Base-by-base conservation (phyloP, 768 basidiomycete genomes). In the Auricularia auricula-judae region DNA sequence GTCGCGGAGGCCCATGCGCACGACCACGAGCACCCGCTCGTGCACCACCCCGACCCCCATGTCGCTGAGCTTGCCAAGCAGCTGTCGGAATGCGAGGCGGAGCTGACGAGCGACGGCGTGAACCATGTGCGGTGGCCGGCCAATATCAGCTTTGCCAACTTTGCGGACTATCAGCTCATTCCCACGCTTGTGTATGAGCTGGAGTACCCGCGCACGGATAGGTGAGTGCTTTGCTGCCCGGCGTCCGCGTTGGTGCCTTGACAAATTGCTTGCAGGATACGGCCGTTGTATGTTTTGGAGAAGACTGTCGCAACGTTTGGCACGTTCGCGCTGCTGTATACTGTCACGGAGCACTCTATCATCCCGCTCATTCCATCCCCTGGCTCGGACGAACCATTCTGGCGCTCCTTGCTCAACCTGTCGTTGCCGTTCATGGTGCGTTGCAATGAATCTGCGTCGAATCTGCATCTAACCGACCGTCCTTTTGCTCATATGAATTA, bases 111-210 rank as follows among this genome's bases (percentile, higher is more conserved):
- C 64, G 77, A 80, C 35, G 93, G 95, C 3, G 82, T 86, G 7
- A 73, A 79, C 60, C 76, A 78, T 62, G 80, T 94, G 44, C 81
- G 80, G 18, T 99, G 91, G 85, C 95, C 95, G 0, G 79, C 86
- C 59, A 98, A 94, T 72, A 82, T 98, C 66, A 87, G 86, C 0
- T 82, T 85, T 71, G 83, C 80, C 70, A 88, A 93, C 74, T 98
- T 94, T 72, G 83, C 83, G 35, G 82, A 88, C 44, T 99, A 95
- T 75, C 84, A 91, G 76, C 76, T 95, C 44, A 86, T 91, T 58
- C 97, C 97, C 14, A 93, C 93, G 0, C 80, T 99, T 53, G 94
- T 98, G 5, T 99, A 99, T 71, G 94, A 98, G 73, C 79, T 98
- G 39, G 95, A 98, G 75, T 99, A 95, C 74, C 96, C 96, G 10